Percentiles rank a stretch among this genome's conserved stretches.
Conservation (phyloP, 1,284 basidiomycete species). For the Boletus mariae region DNA sequence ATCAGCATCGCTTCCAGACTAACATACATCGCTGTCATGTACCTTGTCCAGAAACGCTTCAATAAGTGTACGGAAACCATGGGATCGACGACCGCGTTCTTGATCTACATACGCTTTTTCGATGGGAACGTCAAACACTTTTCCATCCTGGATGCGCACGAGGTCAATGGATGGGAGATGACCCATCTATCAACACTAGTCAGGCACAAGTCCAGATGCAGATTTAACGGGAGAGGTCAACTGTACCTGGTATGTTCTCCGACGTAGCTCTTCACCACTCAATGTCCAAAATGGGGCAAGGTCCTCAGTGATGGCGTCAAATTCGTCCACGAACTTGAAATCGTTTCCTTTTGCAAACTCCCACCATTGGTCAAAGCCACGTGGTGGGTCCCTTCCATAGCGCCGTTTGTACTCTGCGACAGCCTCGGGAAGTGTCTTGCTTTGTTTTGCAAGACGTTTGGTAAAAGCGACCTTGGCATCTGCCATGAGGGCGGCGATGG, state of each 20-base stretch:
- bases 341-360: slow-evolving; percentile 70
- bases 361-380: slow-evolving; percentile 90
- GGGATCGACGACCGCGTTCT: slow-evolving; percentile 74
- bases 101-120: slow-evolving; percentile 57
- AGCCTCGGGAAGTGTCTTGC: slow-evolving; percentile 69
- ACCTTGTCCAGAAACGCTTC: slow-evolving; percentile 68
- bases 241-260: slow-evolving; percentile 65
- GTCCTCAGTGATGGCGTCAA: slow-evolving; percentile 78
- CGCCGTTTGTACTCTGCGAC: slow-evolving; percentile 76
- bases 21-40: slow-evolving; percentile 14
- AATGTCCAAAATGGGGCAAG: slow-evolving; percentile 79
- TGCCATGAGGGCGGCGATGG: slow-evolving; percentile 79
- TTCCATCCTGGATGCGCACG: slow-evolving; percentile 69
- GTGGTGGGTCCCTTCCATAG: slow-evolving; percentile 78
- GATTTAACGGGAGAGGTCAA: neutral
- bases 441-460: slow-evolving; percentile 68
- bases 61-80: slow-evolving; percentile 73
- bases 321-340: slow-evolving; percentile 87
- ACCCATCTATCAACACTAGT: slow-evolving; percentile 53
- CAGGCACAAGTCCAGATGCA: neutral
- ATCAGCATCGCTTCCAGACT: slow-evolving; percentile 8
- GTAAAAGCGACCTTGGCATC: slow-evolving; percentile 70
- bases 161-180: slow-evolving; percentile 80
- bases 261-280: slow-evolving; percentile 67
- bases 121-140: slow-evolving; percentile 59